Conservation (phyloP, 352 stramenopile species). For the Phytopythium delawarense region DNA sequence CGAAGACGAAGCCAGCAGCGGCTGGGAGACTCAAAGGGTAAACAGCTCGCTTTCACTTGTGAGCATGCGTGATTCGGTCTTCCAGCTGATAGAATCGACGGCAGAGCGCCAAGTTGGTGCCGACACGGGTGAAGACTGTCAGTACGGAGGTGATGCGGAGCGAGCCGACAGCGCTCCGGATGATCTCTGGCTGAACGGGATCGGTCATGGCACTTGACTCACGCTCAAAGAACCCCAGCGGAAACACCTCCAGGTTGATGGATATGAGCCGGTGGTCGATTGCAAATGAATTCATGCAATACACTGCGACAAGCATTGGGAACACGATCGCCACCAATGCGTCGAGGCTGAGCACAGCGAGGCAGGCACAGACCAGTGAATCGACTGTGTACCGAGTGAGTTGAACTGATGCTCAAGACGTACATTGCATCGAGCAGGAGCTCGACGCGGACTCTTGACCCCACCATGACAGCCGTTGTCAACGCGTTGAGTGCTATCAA, state of each 20-base stretch:
- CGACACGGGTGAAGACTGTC: constrained; percentile 23
- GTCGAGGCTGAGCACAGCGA: constrained; percentile 20
- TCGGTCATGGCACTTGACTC: constrained; percentile 20
- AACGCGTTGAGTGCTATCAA: constrained; percentile 6
- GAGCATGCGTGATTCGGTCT: constrained; percentile 6
- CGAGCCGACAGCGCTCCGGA: constrained; percentile 26
- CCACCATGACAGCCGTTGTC: neutral
- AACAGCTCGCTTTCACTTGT: constrained; percentile 3
- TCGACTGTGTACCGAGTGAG: neutral
- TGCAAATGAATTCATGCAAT: constrained; percentile 26
- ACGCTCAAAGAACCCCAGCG: constrained; percentile 22
- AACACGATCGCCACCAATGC: constrained; percentile 26
- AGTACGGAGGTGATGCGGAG: constrained; percentile 22
- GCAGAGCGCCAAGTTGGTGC: constrained; percentile 22
- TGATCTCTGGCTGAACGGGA: constrained; percentile 18
- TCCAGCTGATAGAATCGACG: constrained; percentile 12
- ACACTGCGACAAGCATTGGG: constrained; percentile 26
- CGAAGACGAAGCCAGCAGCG: constrained; percentile 10
- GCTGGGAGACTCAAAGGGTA: constrained; percentile 12
- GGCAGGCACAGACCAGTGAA: neutral
- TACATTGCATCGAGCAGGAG: constrained; percentile 17
- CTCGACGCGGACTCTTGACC: neutral
- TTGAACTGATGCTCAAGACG: neutral
- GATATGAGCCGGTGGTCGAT: constrained; percentile 23
- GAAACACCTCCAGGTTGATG: constrained; percentile 33